Evolutionary conservation across 108 stramenopile species (phyloP), one percentile per base, ranked within the genome.

Genomic region (Nitzschia palea): DNA sequence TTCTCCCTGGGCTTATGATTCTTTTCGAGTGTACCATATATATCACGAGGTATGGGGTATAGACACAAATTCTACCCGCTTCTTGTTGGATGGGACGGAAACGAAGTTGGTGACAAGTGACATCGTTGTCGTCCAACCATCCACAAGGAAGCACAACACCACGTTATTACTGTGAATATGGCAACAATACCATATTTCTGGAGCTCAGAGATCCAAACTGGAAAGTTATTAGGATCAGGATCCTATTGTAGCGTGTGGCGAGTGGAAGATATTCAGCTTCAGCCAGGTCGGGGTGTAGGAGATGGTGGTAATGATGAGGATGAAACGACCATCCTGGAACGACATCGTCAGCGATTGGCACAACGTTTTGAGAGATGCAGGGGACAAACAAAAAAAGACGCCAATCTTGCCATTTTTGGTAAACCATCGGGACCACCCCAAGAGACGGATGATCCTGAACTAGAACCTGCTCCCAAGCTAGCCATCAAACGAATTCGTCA

Each of bases 401-500:
- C 59, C 1, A 20, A 37, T 6, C 33, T 60, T 18, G 59, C 59
- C 36, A 60, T 60, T 42, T 43, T 42, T 32, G 59, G 59, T 6
- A 60, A 60, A 43, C 59, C 59, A 40, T 26, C 23, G 15, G 25
- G 22, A 22, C 36, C 36, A 14, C 55, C 55, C 12, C n/a, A 34
- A 31, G 59, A 60, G 25, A 60, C 43, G 20, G 59, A 60, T 26
- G 37, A 60, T 43, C 59, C 59, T 18, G 59, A 60, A 60, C 12
- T 17, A 9, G 59, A 60, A 22, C 40, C 59, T 2, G 59, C 59
- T 9, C 59, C 59, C 15, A 37, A 60, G 27, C 15, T 60, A 18
- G 59, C 59, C 23, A 14, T 60, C 40, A 60, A 60, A 60, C 36
- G 37, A 60, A 25, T 60, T 18, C 59, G 37, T 2, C 10, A 50